Conservation (phyloP, 2,329 filamentous ascomycete species). For the Aplosporella prunicola region DNA sequence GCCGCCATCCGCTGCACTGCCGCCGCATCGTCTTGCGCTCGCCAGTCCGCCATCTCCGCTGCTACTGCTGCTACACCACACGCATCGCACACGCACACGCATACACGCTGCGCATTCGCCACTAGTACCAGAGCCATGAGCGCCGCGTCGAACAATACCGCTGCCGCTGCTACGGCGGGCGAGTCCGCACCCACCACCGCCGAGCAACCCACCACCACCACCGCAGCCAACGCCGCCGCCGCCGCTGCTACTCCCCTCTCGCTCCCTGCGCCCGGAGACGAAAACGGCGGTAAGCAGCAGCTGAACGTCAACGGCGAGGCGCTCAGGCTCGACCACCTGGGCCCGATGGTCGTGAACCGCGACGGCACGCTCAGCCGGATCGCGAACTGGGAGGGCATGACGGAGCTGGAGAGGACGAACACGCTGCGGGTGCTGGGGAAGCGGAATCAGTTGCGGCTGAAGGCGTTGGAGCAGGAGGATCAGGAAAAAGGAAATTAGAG, state of each 20-base stretch:
- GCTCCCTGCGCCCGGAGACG: slow-evolving; percentile 12
- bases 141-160: too few relatives aligned
- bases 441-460: slow-evolving; percentile 56
- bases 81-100: too few relatives aligned
- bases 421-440: slow-evolving; percentile 58
- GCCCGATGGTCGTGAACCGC: slow-evolving; percentile 63
- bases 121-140: too few relatives aligned
- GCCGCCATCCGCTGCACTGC: too few relatives aligned
- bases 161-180: too few relatives aligned
- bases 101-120: too few relatives aligned
- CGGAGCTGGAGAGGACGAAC: slow-evolving; percentile 55
- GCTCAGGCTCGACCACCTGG: slow-evolving; percentile 57
- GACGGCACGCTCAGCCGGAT: slow-evolving; percentile 65
- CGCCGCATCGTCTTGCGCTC: too few relatives aligned
- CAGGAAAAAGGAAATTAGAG: background rate
- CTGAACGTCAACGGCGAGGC: slow-evolving; percentile 26
- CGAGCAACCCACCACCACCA: background rate
- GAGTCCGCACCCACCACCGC: background rate
- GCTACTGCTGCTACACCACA: too few relatives aligned
- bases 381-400: slow-evolving; percentile 64
- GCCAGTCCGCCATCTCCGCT: too few relatives aligned
- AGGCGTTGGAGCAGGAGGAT: slow-evolving; percentile 38
- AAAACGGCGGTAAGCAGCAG: slow-evolving; percentile 20
- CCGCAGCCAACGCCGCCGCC: background rate
- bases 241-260: slow-evolving; percentile 7